These are phyloP conservation scores for Neltuma alba DNA, from an alignment of 306 rosid genomes.

Conservation along the genomic window DNA sequence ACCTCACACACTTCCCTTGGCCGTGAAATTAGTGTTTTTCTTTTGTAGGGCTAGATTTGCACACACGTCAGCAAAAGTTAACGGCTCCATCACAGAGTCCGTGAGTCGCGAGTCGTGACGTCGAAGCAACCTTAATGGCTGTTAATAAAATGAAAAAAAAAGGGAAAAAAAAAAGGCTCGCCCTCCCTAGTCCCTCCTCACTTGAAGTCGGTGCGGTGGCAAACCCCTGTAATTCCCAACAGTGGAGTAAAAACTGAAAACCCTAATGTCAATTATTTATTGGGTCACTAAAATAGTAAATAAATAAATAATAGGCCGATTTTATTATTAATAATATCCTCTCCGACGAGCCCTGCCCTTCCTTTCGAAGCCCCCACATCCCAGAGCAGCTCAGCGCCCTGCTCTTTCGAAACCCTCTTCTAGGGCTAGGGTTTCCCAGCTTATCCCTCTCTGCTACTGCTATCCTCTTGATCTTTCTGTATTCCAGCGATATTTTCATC, in stretches of 20 bases:
- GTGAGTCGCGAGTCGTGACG: too few species aligned
- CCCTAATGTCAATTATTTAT: slow-evolving; percentile 15
- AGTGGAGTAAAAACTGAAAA: not conserved
- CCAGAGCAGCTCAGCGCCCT: not conserved
- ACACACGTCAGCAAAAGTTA: not conserved
- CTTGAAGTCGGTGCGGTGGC: not conserved
- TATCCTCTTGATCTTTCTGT: not conserved
- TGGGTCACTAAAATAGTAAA: not conserved
- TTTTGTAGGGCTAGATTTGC: not conserved
- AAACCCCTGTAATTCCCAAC: too few species aligned
- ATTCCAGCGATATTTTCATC: not conserved
- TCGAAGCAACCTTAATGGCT: not conserved
- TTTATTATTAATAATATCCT: not conserved
- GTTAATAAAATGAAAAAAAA: too few species aligned
- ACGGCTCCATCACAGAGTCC: not conserved
- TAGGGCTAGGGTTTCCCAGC: slow-evolving; percentile 48
- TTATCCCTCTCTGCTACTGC: not conserved
- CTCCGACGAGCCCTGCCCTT: not conserved
- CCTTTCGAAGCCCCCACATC: slow-evolving; percentile 22
- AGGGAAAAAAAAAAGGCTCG: too few species aligned
- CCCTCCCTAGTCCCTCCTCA: not conserved
- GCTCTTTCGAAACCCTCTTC: slow-evolving; percentile 45
- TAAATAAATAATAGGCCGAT: too few species aligned
- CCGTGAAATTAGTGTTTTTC: not conserved
- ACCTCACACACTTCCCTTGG: not conserved